phyloP scores from a whole-genome alignment of 2,329 filamentous ascomycete genomes.

The Cercospora citrullina region DNA sequence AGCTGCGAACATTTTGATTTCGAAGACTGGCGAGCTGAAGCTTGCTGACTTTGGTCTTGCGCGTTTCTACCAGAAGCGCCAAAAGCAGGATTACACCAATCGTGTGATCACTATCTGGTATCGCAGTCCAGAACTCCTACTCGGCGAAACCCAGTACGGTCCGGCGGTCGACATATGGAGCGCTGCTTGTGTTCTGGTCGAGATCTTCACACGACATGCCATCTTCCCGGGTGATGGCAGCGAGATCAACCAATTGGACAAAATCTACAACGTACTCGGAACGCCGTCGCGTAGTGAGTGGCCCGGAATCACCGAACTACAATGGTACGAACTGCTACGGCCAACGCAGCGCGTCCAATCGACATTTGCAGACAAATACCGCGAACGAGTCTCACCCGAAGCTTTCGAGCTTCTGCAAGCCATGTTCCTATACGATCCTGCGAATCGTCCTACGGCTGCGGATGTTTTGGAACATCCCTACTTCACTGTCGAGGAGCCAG shows the following conservation, averaged over 20 bases:
- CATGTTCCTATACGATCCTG: slow-evolving; percentile 90
- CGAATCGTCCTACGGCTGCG: slow-evolving; percentile 76
- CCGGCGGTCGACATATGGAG: slow-evolving; percentile 95
- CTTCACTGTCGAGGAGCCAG: slow-evolving; percentile 79
- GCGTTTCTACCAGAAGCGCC: slow-evolving; percentile 90
- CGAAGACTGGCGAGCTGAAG: slow-evolving; percentile 83
- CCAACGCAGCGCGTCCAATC: slow-evolving; percentile 71
- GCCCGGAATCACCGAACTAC: slow-evolving; percentile 89
- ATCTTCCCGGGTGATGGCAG: slow-evolving; percentile 94
- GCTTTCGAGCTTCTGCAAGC: slow-evolving; percentile 78
- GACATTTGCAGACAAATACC: slow-evolving; percentile 81
- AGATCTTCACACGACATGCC: slow-evolving; percentile 90
- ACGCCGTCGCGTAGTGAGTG: slow-evolving; percentile 83
- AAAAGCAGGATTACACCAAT: slow-evolving; percentile 94
- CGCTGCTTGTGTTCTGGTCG: slow-evolving; percentile 91
- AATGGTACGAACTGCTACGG: slow-evolving; percentile 91
- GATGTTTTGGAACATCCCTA: slow-evolving; percentile 85
- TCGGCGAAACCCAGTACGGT: slow-evolving; percentile 88
- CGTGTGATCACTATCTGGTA: slow-evolving; percentile 99
- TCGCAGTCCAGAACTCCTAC: slow-evolving; percentile 81
- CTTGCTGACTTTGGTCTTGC: slow-evolving; percentile 95
- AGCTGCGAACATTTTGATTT: slow-evolving; percentile 94
- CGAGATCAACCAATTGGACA: slow-evolving; percentile 94
- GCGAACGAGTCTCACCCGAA: slow-evolving; percentile 70
- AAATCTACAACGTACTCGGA: slow-evolving; percentile 90